phyloP scores from a whole-genome alignment of 768 basidiomycete genomes.

The Pisolithus tinctorius region DNA sequence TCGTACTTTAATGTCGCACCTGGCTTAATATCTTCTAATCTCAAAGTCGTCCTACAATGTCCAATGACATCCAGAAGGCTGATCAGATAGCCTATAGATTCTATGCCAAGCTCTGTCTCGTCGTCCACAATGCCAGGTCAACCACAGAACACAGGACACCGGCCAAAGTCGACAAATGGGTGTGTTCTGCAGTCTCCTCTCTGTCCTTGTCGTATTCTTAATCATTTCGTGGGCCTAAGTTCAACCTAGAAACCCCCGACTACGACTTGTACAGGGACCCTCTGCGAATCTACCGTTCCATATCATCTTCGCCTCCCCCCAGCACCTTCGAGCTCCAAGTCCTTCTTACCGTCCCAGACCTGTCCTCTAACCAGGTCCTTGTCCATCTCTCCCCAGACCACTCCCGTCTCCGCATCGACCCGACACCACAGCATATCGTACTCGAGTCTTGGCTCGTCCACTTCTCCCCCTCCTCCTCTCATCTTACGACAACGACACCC shows the following conservation, averaged over 20 bases:
- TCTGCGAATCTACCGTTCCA: constrained; percentile 50
- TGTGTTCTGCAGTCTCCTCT: constrained; percentile 30
- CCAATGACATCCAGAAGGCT: constrained; percentile 56
- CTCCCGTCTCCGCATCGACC: constrained; percentile 58
- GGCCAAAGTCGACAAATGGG: constrained; percentile 76
- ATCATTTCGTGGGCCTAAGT: constrained; percentile 34
- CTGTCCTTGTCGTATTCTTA: neutral
- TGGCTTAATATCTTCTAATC: constrained; percentile 16
- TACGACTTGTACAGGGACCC: constrained; percentile 60
- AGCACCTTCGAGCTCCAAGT: constrained; percentile 64
- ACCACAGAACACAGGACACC: constrained; percentile 39
- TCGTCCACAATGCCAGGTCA: constrained; percentile 68
- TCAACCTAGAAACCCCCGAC: constrained; percentile 78
- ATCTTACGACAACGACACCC: neutral
- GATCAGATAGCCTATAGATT: constrained; percentile 84
- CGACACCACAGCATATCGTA: constrained; percentile 60
- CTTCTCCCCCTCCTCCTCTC: constrained; percentile 27
- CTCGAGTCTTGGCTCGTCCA: constrained; percentile 65
- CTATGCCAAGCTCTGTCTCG: constrained; percentile 75
- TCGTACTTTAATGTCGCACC: constrained; percentile 24
- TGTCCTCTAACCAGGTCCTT: constrained; percentile 63
- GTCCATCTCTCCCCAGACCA: constrained; percentile 56
- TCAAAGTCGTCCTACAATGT: constrained; percentile 33
- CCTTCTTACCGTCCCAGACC: constrained; percentile 61
- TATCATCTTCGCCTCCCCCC: constrained; percentile 35